Base-by-base conservation (phyloP, 176 grass and related monocot species). In the Ensete glaucum region DNA sequence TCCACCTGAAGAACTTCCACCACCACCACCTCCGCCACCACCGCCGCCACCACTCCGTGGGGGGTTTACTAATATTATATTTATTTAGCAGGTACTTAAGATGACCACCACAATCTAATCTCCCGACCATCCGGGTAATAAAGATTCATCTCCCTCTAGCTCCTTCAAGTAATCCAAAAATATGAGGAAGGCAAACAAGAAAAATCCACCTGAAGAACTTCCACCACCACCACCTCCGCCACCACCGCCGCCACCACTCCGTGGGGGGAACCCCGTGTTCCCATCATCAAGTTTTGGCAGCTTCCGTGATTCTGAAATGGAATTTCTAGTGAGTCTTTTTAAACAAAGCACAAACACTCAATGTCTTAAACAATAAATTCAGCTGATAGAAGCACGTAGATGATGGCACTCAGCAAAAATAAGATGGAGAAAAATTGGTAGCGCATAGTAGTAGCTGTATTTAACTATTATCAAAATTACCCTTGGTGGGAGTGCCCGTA, bases 111-210 rank as follows among this genome's bases (percentile, higher is more conserved):
- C 29, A 34, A 54, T 54, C 70, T 72, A 25, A 25, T 25, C 24
- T 25, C 24, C 9, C 51, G 9, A 1, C 52, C 17, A 27, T 26
- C 12, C 6, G 55, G 52, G 21, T 54, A 54, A 12, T 54, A 54
- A 26, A 43, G 71, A 15, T 23, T 58, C 73, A 9, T 75, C 24
- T 9, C 73, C 55, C 26, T 75, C 73, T 43, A 58, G 73, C 24
- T 75, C 73, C 73, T 75, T 75, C 73, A 75, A 58, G 73, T 58
- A 75, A 43, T 58, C 73, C 58, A 75, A 48, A 17, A 75, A 59
- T 60, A 58, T 2, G 17, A 75, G 51, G 9, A 75, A n/a, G 48
- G 54, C 14, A 60, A 75, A 75, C 14, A 75, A 60, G 55, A 43
- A 60, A n/a, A 75, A 75, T 20, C 73, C 73, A 9, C 73, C 73